These are phyloP conservation scores for Leucogyrophana mollusca DNA, from an alignment of 768 basidiomycete species.

Conservation along the genomic window DNA sequence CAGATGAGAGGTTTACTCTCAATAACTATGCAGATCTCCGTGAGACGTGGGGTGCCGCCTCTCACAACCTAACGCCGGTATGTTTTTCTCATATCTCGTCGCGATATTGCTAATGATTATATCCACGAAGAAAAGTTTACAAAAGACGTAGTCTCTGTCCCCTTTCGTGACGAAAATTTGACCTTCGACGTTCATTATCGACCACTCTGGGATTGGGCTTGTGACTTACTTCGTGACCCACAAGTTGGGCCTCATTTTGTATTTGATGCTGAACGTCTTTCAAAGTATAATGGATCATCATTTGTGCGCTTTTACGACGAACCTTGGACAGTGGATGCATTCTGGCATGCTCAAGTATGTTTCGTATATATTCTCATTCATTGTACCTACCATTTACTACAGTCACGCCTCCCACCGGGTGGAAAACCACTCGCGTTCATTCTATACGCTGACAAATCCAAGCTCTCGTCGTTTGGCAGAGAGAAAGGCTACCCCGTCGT, in stretches of 20 bases:
- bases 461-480: conserved; percentile 37
- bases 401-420: conserved; percentile 1
- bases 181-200: conserved; percentile 19
- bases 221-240: conserved; percentile 26
- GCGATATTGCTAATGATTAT: background rate
- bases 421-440: conserved; percentile 30
- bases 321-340: conserved; percentile 36
- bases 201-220: conserved; percentile 26
- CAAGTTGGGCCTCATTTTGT: conserved; percentile 19
- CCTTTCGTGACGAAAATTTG: conserved; percentile 12
- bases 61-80: conserved; percentile 7
- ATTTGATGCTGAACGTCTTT: conserved; percentile 32
- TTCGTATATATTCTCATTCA: background rate
- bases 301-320: conserved; percentile 32
- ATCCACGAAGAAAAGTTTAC: conserved; percentile 11
- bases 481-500: conserved; percentile 38
- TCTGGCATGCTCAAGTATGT: conserved; percentile 37
- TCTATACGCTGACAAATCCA: conserved; percentile 40
- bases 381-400: no score
- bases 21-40: conserved; percentile 15
- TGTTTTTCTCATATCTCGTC: background rate
- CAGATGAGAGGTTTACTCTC: conserved; percentile 13
- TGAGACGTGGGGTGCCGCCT: conserved; percentile 17
- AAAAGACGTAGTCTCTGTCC: conserved; percentile 12
- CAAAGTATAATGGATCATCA: conserved; percentile 21